Evolutionary conservation across 73 alveolate species (phyloP).

Genomic region (Stentor coeruleus): DNA sequence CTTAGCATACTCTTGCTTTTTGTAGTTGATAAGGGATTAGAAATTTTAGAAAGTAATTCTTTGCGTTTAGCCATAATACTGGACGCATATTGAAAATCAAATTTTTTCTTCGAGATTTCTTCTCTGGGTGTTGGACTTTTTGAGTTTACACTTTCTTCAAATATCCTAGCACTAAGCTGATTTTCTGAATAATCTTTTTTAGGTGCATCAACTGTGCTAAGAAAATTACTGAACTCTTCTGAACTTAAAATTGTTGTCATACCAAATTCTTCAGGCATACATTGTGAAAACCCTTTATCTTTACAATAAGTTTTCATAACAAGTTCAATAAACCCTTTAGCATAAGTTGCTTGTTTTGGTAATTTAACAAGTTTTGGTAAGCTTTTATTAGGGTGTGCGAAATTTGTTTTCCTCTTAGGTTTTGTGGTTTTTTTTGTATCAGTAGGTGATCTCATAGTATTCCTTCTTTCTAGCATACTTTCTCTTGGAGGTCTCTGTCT

Average conservation of each 20-base stretch:
- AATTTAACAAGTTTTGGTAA: background rate
- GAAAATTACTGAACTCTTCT: background rate
- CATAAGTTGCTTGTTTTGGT: background rate
- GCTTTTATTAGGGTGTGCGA: background rate
- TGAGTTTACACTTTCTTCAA: background rate
- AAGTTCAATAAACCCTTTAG: background rate
- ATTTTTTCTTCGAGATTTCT: background rate
- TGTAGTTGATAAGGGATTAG: too few species aligned
- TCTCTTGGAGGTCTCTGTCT: background rate
- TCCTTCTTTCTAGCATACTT: background rate
- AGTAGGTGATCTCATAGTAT: background rate
- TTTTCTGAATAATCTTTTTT: too few species aligned
- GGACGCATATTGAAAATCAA: background rate
- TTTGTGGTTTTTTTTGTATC: background rate
- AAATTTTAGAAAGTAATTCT: too few species aligned
- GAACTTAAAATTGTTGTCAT: background rate
- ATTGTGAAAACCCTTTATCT: background rate
- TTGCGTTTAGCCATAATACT: background rate
- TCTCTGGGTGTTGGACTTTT: background rate
- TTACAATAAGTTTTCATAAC: slow-evolving; percentile 1
- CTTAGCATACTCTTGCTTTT: too few species aligned
- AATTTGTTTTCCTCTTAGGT: background rate
- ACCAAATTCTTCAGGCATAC: background rate
- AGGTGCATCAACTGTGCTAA: background rate
- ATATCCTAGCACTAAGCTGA: background rate